These are phyloP conservation scores for Erodium texanum DNA, from an alignment of 441 rosid species.

Conservation along the genomic window DNA sequence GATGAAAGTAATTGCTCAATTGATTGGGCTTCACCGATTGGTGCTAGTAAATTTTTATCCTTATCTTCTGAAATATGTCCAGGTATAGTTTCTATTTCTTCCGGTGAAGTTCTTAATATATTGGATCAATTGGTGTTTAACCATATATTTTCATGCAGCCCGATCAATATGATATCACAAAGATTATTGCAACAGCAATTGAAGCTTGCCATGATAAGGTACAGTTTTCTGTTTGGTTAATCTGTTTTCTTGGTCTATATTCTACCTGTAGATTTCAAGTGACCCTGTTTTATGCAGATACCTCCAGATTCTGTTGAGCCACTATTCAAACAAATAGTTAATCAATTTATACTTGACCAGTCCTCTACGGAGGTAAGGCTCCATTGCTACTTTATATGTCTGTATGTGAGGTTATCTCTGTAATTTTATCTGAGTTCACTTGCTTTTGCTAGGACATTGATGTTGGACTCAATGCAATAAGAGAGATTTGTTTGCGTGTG, in stretches of 20 bases:
- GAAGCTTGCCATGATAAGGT: slow-evolving; percentile 67
- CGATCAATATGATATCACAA: slow-evolving; percentile 69
- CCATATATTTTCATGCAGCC: slow-evolving; percentile 45
- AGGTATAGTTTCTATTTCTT: slow-evolving; percentile 37
- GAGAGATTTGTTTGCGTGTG: slow-evolving; percentile 90
- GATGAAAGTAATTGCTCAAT: slow-evolving; percentile 77
- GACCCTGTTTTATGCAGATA: slow-evolving; percentile 38
- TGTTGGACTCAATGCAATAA: slow-evolving; percentile 72
- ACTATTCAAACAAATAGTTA: slow-evolving; percentile 78
- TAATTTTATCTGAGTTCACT: slow-evolving; percentile 11
- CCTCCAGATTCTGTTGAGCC: slow-evolving; percentile 96
- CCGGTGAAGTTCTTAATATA: not conserved
- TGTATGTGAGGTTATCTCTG: not conserved
- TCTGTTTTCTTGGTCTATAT: not conserved
- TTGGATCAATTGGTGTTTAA: slow-evolving; percentile 10
- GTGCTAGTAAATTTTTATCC: slow-evolving; percentile 69
- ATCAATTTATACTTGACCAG: slow-evolving; percentile 79
- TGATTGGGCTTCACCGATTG: slow-evolving; percentile 80
- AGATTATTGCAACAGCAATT: slow-evolving; percentile 83
- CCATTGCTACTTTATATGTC: slow-evolving; percentile 11
- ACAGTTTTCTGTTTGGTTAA: not conserved
- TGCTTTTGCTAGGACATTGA: slow-evolving; percentile 56
- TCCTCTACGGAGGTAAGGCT: slow-evolving; percentile 74
- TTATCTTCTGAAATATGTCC: slow-evolving; percentile 68
- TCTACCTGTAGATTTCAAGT: not conserved